These are phyloP conservation scores for Kurtzmaniella fragi DNA, from an alignment of 805 yeast genomes.

Conservation along the genomic window DNA sequence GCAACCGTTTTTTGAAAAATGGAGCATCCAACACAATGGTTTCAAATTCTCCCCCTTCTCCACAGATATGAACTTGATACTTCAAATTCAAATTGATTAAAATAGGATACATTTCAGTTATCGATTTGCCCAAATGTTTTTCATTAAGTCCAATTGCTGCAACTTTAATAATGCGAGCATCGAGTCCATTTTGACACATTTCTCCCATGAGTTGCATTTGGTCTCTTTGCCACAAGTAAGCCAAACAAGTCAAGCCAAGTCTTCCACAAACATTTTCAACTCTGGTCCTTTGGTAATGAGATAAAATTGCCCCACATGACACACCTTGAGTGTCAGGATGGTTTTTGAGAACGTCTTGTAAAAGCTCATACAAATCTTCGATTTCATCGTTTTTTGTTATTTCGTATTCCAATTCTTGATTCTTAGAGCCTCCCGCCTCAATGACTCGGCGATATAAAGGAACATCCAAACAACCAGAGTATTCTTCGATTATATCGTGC, in stretches of 20 bases:
- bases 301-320: constrained; percentile 92
- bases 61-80: constrained; percentile 90
- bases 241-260: constrained; percentile 60
- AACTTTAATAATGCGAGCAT: constrained; percentile 85
- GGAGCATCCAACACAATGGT: constrained; percentile 90
- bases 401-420: constrained; percentile 63
- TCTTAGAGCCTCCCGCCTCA: constrained; percentile 49
- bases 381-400: constrained; percentile 77
- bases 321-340: constrained; percentile 81
- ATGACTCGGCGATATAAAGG: constrained; percentile 76
- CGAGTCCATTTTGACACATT: constrained; percentile 62
- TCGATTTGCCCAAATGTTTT: constrained; percentile 61
- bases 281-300: constrained; percentile 91
- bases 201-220: constrained; percentile 78
- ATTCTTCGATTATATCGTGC: constrained; percentile 63
- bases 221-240: constrained; percentile 87
- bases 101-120: constrained; percentile 57
- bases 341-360: constrained; percentile 39
- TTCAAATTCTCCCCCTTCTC: constrained; percentile 99
- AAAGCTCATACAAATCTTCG: constrained; percentile 65
- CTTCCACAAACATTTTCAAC: constrained; percentile 88
- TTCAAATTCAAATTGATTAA: constrained; percentile 51
- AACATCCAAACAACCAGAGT: constrained; percentile 65
- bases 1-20: constrained; percentile 55
- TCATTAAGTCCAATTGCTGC: constrained; percentile 83